Percentiles rank a stretch among this genome's conserved stretches.
Conservation (phyloP, 106 monocot genomes). For the Dendrobium huoshanense region DNA sequence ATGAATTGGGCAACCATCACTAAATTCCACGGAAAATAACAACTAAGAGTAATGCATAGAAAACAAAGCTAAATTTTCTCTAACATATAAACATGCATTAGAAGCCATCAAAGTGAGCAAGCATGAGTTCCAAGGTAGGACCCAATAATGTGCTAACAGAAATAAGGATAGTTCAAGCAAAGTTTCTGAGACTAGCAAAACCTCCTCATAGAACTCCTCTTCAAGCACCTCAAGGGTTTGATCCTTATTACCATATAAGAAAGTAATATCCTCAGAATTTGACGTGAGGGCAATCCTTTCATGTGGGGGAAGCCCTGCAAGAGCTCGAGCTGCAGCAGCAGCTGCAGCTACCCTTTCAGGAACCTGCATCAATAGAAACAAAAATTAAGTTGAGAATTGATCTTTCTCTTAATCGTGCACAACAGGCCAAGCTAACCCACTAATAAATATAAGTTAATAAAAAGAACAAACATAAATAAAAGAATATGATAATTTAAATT, state of each 20-base stretch:
- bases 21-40: slow-evolving; percentile 94
- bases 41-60: neutral
- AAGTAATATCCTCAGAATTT: slow-evolving; percentile 62
- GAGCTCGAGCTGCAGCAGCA: slow-evolving; percentile 85
- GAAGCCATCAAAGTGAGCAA: neutral
- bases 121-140: neutral
- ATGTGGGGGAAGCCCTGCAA: slow-evolving; percentile 90
- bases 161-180: neutral
- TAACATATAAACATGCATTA: neutral
- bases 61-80: neutral
- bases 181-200: slow-evolving; percentile 11
- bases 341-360: slow-evolving; percentile 95
- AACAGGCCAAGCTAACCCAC: neutral
- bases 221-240: slow-evolving; percentile 62
- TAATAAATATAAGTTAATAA: neutral
- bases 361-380: slow-evolving; percentile 44
- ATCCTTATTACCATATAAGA: slow-evolving; percentile 59
- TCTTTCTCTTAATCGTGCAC: neutral
- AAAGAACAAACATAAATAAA: neutral
- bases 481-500: neutral
- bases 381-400: slow-evolving; percentile 8
- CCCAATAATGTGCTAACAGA: neutral
- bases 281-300: slow-evolving; percentile 64
- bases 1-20: slow-evolving; percentile 96
- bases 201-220: slow-evolving; percentile 92